These are phyloP conservation scores for Anisodus acutangulus DNA, from an alignment of 257 asterid genomes.

Conservation along the genomic window DNA sequence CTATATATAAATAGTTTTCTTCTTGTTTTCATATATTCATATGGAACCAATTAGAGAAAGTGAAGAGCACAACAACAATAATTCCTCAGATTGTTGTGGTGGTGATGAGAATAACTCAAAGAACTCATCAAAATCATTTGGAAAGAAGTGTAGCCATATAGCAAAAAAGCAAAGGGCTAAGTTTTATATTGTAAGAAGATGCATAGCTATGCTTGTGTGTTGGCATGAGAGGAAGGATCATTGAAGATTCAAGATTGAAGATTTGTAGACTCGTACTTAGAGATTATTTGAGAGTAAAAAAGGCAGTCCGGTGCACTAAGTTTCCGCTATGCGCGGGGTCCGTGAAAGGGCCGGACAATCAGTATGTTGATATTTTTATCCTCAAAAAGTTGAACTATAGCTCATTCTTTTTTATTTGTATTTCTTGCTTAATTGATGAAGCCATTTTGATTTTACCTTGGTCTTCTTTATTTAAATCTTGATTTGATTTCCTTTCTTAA, in stretches of 20 bases:
- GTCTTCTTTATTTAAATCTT: neutral
- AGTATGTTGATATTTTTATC: neutral
- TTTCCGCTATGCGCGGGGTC: no score
- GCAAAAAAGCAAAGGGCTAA: conserved; percentile 30
- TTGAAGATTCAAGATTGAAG: conserved; percentile 26
- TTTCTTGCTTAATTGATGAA: conserved; percentile 1
- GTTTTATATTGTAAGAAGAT: conserved; percentile 28
- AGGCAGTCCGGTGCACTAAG: no score
- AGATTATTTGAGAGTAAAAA: neutral
- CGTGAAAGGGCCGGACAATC: no score
- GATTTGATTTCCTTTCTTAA: neutral
- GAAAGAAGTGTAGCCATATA: conserved; percentile 26
- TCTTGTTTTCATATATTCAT: conserved; percentile 14
- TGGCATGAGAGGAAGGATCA: conserved; percentile 69
- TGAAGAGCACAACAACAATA: conserved; percentile 24
- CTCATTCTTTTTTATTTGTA: conserved; percentile 15
- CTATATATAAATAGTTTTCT: conserved; percentile 25
- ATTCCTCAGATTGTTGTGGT: neutral
- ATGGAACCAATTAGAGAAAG: conserved; percentile 27
- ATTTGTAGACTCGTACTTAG: neutral
- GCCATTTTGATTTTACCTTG: neutral
- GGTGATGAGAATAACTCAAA: conserved; percentile 20
- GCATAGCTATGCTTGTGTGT: conserved; percentile 39
- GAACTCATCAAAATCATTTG: conserved; percentile 27
- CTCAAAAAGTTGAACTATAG: neutral